Evolutionary conservation across 805 yeast species (phyloP), one percentile per base, ranked within the genome.

Genomic region (Metschnikowia gelsemii): DNA sequence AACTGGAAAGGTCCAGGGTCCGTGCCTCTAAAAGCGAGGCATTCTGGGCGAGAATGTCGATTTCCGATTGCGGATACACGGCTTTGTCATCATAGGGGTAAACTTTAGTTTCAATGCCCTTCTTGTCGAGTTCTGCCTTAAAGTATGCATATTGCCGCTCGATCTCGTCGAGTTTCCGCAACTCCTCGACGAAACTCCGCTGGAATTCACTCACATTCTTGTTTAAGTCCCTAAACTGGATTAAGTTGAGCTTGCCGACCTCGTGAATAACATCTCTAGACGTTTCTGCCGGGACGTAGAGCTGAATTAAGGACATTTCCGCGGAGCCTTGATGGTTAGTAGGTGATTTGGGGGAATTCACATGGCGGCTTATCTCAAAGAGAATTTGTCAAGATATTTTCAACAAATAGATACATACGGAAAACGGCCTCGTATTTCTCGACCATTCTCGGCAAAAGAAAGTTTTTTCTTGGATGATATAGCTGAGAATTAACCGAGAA

Each of bases 281-380:
- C 32, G 86, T 82, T 65, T 93, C 99, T 20, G 87, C 81, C 7
- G 98, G 91, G 45, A 93, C 80, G 63, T 87, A 91, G 53, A 93
- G 73, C 70, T 93, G 96, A 39, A 91, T 85, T 55, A 90, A 77
- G 35, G 95, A 80, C 98, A 93, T 95, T 58, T 87, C 95, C 83
- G 98, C 98, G 43, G 98, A 90, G 74, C 96, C 71, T 63, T 42
- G 31, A 6, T 7, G 11, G 57, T 52, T 54, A 50, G 58, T 55
- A 51, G 14, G 18, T 8, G 17, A 8, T 8, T 2, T 29, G 21
- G 17, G 21, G 3, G 19, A n/a, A n/a, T n/a, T n/a, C n/a, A n/a
- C 11, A 29, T 13, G 20, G 32, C 16, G 16, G n/a, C 12, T 6
- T n/a, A 18, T 4, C 24, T 20, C 16, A 29, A 23, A 23, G 12